Percentiles rank a stretch among this genome's conserved stretches.
phyloP scores from a whole-genome alignment of 345 rosid genomes.

The Syzygium aqueum region DNA sequence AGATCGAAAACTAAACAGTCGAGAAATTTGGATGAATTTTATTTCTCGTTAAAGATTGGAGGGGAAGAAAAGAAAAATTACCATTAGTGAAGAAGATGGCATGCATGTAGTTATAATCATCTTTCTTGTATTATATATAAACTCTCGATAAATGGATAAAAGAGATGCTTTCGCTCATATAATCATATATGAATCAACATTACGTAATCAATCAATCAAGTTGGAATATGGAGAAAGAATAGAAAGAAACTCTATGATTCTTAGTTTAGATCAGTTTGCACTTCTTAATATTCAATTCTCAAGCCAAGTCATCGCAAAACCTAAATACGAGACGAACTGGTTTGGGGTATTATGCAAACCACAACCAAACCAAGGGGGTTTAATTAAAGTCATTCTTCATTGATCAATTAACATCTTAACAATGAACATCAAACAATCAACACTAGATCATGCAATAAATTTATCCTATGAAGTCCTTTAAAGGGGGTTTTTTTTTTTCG shows the following conservation, averaged over 20 bases:
- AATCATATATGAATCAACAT: not conserved
- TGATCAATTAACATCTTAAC: not conserved
- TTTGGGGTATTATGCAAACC: not conserved
- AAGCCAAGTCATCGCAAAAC: not conserved
- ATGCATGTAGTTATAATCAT: not conserved
- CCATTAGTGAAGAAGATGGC: not conserved
- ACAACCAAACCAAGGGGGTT: not conserved
- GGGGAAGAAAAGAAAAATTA: not conserved
- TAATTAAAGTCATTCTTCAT: not conserved
- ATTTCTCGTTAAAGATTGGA: fast-evolving
- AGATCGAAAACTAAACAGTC: not conserved
- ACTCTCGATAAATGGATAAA: not conserved
- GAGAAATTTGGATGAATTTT: not conserved
- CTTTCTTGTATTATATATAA: not conserved
- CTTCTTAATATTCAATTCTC: not conserved
- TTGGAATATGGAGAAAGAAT: not conserved
- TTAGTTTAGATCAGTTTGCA: not conserved
- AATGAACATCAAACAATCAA: not conserved
- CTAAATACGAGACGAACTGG: not conserved
- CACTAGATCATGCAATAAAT: not conserved
- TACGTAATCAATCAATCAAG: not conserved
- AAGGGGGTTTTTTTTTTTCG: not conserved
- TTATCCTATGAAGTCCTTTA: not conserved
- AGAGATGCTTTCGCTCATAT: not conserved
- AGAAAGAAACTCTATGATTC: not conserved